phyloP scores from a whole-genome alignment of 2,329 filamentous ascomycete genomes.

The Fonsecaea multimorphosa region DNA sequence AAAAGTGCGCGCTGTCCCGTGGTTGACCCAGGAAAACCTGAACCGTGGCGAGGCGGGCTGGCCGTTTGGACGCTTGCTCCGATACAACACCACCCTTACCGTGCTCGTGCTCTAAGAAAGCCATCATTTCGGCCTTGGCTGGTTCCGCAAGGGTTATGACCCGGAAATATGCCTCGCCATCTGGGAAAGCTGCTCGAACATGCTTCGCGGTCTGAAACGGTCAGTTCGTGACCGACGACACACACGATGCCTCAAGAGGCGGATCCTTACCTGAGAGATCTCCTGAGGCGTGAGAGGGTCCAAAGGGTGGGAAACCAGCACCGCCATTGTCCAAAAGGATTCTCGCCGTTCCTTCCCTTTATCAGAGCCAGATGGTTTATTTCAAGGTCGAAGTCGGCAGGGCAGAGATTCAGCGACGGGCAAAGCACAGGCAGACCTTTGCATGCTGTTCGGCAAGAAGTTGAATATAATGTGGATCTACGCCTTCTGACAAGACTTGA shows the following conservation, averaged over 20 bases:
- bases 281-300: slow-evolving; percentile 44
- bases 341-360: neutral
- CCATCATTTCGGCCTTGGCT: slow-evolving; percentile 55
- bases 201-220: slow-evolving; percentile 40
- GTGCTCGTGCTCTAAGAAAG: slow-evolving; percentile 53
- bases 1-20: slow-evolving; percentile 44
- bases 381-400: neutral
- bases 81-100: slow-evolving; percentile 41
- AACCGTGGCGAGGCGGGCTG: slow-evolving; percentile 50
- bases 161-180: slow-evolving; percentile 52
- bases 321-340: slow-evolving; percentile 8
- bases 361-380: neutral
- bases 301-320: slow-evolving; percentile 41
- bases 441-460: slow-evolving; percentile 5
- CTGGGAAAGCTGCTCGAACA: slow-evolving; percentile 47
- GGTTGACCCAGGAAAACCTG: slow-evolving; percentile 43
- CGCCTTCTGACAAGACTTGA: slow-evolving; percentile 27
- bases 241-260: neutral
- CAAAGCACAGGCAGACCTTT: neutral
- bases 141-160: slow-evolving; percentile 60
- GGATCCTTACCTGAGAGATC: slow-evolving; percentile 41
- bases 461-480: neutral
- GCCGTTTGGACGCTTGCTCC: slow-evolving; percentile 27
- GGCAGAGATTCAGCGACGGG: neutral
- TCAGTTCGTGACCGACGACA: slow-evolving; percentile 8